phyloP scores from a whole-genome alignment of 768 basidiomycete genomes.

The Glaciozyma antarctica region DNA sequence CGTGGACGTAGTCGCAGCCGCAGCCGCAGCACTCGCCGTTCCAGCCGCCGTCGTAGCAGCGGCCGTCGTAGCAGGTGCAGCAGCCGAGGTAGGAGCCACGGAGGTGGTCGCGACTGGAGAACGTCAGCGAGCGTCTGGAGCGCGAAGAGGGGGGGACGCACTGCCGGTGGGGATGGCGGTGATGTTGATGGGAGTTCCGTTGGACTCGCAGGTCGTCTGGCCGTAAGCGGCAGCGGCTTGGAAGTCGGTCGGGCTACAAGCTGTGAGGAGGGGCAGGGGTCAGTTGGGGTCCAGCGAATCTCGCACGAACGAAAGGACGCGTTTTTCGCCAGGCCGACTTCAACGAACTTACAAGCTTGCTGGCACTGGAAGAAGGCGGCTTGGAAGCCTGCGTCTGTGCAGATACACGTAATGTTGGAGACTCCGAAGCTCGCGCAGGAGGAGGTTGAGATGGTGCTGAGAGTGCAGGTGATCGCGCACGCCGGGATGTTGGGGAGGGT shows the following conservation, averaged over 20 bases:
- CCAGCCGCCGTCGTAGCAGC: neutral
- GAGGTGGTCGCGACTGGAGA: neutral
- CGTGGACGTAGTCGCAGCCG: neutral
- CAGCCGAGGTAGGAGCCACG: neutral
- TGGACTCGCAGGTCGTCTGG: neutral
- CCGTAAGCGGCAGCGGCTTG: neutral
- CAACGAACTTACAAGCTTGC: neutral
- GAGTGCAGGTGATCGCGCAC: neutral
- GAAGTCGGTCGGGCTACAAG: neutral
- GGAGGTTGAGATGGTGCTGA: neutral
- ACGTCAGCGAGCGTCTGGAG: neutral
- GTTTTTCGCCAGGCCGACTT: no score
- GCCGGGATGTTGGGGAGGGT: neutral
- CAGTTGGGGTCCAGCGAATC: no score
- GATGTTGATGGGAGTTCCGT: neutral
- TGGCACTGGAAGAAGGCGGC: neutral
- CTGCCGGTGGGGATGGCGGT: no score
- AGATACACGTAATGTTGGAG: conserved; percentile 11
- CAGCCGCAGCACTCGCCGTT: neutral
- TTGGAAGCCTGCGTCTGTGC: neutral
- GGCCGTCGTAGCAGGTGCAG: neutral
- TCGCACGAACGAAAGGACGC: no score
- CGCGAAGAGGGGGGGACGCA: neutral
- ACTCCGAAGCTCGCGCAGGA: conserved; percentile 9
- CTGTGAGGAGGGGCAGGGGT: neutral